Conservation (phyloP, 257 asterid species). For the Solanum rostratum region DNA sequence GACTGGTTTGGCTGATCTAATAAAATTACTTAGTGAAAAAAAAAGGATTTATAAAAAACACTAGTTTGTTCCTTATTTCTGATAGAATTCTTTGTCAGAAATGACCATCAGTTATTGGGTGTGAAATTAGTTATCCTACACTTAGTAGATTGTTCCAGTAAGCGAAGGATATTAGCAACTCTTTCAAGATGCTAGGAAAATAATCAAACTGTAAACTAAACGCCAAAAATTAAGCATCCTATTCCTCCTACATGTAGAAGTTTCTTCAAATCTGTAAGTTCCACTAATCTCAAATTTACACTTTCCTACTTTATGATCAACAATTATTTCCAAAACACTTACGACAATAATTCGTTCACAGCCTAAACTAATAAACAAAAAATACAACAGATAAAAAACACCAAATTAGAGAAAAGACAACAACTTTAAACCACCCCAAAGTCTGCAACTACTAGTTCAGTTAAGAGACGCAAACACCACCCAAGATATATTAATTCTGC, state of each 20-base stretch:
- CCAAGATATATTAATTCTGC: background rate
- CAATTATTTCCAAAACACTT: background rate
- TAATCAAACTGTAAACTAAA: background rate
- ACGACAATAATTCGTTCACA: background rate
- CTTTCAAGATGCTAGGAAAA: background rate
- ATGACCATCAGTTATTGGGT: background rate
- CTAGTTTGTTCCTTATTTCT: background rate
- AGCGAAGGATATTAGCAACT: background rate
- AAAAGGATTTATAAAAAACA: background rate
- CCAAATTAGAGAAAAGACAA: background rate
- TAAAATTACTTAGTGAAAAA: background rate
- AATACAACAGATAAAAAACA: background rate
- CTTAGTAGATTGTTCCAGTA: background rate
- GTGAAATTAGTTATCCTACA: background rate
- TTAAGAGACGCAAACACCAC: background rate
- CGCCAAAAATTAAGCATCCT: background rate
- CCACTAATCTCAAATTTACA: background rate
- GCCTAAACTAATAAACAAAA: background rate
- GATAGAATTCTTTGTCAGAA: background rate
- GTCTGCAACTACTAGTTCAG: background rate
- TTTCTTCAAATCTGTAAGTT: background rate
- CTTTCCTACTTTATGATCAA: background rate
- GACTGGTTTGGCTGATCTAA: background rate
- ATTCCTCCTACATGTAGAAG: background rate
- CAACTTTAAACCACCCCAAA: background rate